Base-by-base conservation (phyloP, 2,329 filamentous ascomycete species). In the Mollisia scopiformis region DNA sequence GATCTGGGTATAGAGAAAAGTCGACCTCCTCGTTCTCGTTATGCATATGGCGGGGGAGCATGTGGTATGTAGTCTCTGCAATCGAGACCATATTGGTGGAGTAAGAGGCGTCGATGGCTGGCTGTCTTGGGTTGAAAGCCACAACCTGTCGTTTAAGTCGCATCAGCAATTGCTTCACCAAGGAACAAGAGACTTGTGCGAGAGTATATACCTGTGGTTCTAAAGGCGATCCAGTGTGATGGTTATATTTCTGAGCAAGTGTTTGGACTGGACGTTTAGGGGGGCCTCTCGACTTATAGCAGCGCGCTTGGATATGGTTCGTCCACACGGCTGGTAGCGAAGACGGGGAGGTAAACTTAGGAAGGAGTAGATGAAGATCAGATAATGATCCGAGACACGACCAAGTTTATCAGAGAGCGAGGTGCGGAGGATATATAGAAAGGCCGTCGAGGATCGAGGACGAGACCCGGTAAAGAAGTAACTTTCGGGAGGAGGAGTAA, bases 21-120 rank as follows among this genome's bases (percentile, higher is more conserved):
- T 81, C 77, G 57, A 58, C 37, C 54, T 64, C 64, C 23, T 70
- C 69, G 59, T 64, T 66, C 14, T 71, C 66, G 61, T 61, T 63
- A 53, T 58, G 57, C 67, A 75, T 70, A 62, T 70, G 68, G 91
- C 96, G 79, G 93, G 66, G 61, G 14, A 99, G 78, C 95, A 99
- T 11, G 93, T 95, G 57, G 97, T 97, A 69, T 88, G 90, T 65
- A 97, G 86, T 76, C 96, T 98, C 0, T 91, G 90, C 33, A 88
- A 90, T 7, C 83, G 79, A 1, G 88, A 92, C 11, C 92, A 80
- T 25, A 86, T 84, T 6, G 91, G 92, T 51, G 97, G 84, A 25
- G 96, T 0, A 93, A 93, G 0, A 69, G 68, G 71, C 69, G 60
- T 65, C 62, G 62, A 66, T 58, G 59, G 65, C 63, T 64, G 63